Percentiles rank a stretch among this genome's conserved stretches.
These are phyloP conservation scores for Echinochloa phyllopogon DNA, from an alignment of 176 grass and related monocot species.

Conservation along the genomic window DNA sequence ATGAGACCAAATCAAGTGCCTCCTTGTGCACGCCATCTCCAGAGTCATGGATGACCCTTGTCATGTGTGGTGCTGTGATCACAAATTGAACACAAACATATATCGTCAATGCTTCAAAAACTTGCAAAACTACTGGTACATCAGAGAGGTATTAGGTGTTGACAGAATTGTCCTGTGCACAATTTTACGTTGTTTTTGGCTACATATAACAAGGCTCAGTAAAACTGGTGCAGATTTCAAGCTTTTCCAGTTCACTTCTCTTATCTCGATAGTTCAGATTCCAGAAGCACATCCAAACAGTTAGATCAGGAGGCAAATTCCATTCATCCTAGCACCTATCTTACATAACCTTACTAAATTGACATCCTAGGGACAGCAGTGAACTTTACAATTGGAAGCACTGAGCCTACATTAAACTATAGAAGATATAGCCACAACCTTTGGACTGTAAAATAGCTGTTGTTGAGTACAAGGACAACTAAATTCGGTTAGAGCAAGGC, in stretches of 20 bases:
- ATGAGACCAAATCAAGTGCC: constrained; percentile 68
- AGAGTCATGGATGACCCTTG: constrained; percentile 69
- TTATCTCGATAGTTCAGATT: background rate
- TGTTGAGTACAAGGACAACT: background rate
- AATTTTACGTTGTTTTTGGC: background rate
- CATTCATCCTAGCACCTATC: background rate
- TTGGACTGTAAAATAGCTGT: constrained; percentile 3
- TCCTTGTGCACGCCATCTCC: constrained; percentile 77
- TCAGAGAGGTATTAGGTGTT: background rate
- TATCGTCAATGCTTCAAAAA: constrained; percentile 11
- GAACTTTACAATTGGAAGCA: background rate
- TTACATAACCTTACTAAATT: background rate
- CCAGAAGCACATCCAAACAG: background rate
- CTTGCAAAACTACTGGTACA: background rate
- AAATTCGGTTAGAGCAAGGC: background rate
- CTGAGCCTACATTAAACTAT: background rate
- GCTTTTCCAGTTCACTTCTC: background rate
- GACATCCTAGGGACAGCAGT: background rate
- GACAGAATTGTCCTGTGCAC: background rate
- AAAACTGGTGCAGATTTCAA: background rate
- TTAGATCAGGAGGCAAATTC: background rate
- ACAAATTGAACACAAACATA: constrained; percentile 10
- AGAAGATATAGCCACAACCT: constrained; percentile 1
- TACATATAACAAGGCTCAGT: background rate
- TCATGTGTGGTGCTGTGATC: constrained; percentile 60